These are phyloP conservation scores for Cystofilobasidium bisporidii DNA, from an alignment of 768 basidiomycete species.

Conservation along the genomic window DNA sequence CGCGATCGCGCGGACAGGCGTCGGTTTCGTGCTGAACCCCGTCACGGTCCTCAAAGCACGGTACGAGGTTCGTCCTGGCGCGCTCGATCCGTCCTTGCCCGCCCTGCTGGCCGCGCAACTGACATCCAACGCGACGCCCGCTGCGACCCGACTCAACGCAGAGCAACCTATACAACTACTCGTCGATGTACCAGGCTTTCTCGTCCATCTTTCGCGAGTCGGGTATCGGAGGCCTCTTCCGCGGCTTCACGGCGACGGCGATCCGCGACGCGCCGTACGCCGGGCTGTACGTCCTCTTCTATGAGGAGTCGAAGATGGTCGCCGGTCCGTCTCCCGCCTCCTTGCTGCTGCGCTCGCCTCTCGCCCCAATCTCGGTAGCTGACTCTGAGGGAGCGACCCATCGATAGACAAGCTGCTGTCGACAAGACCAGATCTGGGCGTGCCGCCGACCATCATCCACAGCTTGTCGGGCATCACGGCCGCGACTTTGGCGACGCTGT, in stretches of 20 bases:
- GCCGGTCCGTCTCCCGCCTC: conserved; percentile 44
- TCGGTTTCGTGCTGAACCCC: conserved; percentile 80
- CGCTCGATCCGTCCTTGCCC: too few relatives aligned
- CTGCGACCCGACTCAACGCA: conserved; percentile 6
- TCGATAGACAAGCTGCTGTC: conserved; percentile 8
- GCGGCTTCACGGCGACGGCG: conserved; percentile 76
- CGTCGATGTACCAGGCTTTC: conserved; percentile 50
- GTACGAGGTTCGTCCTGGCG: conserved; percentile 55
- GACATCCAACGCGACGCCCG: not conserved
- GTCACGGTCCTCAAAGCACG: conserved; percentile 85
- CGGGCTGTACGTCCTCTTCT: conserved; percentile 76
- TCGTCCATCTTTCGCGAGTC: conserved; percentile 35
- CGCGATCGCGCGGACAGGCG: conserved; percentile 64
- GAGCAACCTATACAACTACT: conserved; percentile 71
- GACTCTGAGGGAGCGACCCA: too few relatives aligned
- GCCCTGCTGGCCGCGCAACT: too few relatives aligned
- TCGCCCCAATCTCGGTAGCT: too few relatives aligned
- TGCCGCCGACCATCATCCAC: conserved; percentile 38
- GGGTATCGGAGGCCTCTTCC: conserved; percentile 70
- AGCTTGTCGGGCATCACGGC: conserved; percentile 53
- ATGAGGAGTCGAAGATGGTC: conserved; percentile 74
- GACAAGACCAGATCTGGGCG: conserved; percentile 30
- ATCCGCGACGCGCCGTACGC: conserved; percentile 92
- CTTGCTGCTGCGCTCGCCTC: conserved; percentile 30
- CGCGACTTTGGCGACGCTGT: conserved; percentile 70